Evolutionary conservation across 73 alveolate genomes (phyloP), one percentile per base, ranked within the genome.

Genomic region (Breviolum minutum): DNA sequence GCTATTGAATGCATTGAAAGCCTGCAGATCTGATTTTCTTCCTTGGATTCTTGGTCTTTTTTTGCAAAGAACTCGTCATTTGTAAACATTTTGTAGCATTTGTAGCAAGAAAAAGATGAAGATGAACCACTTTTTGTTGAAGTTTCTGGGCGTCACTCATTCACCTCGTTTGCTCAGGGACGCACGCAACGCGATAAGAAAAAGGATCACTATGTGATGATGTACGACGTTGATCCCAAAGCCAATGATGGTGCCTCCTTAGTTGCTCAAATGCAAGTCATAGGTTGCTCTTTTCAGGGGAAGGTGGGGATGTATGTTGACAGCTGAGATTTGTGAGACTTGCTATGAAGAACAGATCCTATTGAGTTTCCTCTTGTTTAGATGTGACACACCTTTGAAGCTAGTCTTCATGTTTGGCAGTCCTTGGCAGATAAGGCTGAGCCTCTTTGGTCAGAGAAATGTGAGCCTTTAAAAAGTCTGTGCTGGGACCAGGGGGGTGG

Each of bases 401-500:
- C 54, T 40, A 40, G 54, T 40, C 54, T 40, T 40, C 54, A 40
- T 40, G 54, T 40, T 40, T 40, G 0, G 54, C 54, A 40, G 54
- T 40, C 54, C 54, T 40, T 40, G 30, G 40, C 32, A 71, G 81
- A 60, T 27, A 63, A 77, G 86, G 86, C 86, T 77, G 92, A 83
- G 60, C 92, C 92, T 17, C 73, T 83, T 61, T 83, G 92, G 92
- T 83, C 92, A 7, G 92, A 83, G 76, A 71, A 20, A 62, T 83
- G 76, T 8, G 76, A 74, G 32, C 92, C 73, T 11, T 26, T 83
- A 62, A 80, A 32, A 40, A 80, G 70, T 63, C 32, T 91, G 12
- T 92, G 98, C 81, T 92, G 98, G 98, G 98, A 81, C 73, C 98
- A 80, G 26, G 90, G 98, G 10, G 98, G 98, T 32, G 98, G 98